A percentile compares a stretch with the other conserved stretches of the same genome.
These are phyloP conservation scores for Monosporascus sp. DNA, from an alignment of 2,329 filamentous ascomycete genomes.

Conservation along the genomic window DNA sequence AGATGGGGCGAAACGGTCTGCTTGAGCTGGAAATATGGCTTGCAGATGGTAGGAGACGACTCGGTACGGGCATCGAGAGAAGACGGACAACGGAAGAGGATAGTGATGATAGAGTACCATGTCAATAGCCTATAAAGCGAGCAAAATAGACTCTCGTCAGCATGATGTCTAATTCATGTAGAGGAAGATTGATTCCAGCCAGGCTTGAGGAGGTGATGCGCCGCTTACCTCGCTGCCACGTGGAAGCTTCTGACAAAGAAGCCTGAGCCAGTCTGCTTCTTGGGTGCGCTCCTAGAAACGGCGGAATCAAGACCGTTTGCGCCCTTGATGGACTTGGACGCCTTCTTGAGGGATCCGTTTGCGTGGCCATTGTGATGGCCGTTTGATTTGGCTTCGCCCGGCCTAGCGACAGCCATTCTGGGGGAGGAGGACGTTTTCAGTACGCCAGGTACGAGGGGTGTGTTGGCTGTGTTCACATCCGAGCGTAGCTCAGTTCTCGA, in stretches of 20 bases:
- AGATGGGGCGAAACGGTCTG: slow-evolving; percentile 64
- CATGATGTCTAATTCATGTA: neutral
- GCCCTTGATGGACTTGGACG: neutral
- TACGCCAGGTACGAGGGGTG: no score
- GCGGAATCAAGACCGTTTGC: neutral
- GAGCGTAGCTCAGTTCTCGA: no score
- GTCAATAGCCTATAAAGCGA: slow-evolving; percentile 57
- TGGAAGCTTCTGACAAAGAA: neutral
- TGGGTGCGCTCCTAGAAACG: neutral
- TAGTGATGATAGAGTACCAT: slow-evolving; percentile 80
- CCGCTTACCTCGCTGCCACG: neutral
- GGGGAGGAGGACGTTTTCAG: no score
- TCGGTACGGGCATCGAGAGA: slow-evolving; percentile 62
- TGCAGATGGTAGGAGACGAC: slow-evolving; percentile 72
- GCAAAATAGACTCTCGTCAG: slow-evolving; percentile 6
- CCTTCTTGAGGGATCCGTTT: neutral
- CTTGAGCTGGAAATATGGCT: slow-evolving; percentile 69
- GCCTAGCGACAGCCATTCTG: neutral
- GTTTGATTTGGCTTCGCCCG: neutral
- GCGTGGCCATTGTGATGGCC: slow-evolving; percentile 2
- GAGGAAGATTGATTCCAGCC: no score
- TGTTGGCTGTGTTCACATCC: no score
- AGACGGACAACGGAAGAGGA: slow-evolving; percentile 77
- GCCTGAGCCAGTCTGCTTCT: neutral
- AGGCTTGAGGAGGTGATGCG: neutral